Conservation (phyloP, 805 yeast genomes). For the Starmerella scarabaei region DNA sequence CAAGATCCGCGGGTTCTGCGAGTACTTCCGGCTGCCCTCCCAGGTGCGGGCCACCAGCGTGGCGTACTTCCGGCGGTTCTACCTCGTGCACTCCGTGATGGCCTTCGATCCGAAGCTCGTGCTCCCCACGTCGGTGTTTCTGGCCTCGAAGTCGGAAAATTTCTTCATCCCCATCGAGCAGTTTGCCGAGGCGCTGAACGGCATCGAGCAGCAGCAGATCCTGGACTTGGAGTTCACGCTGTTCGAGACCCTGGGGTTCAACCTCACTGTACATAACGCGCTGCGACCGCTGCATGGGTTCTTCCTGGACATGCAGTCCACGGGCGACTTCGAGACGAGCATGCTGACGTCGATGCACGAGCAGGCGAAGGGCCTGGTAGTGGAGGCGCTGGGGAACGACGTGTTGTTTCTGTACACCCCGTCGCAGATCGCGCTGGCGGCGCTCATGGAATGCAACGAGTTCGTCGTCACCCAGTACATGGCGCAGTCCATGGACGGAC, state of each 20-base stretch:
- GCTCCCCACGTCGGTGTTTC: conserved; percentile 65
- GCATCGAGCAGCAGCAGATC: conserved; percentile 40
- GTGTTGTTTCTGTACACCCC: conserved; percentile 72
- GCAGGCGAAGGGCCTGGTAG: conserved; percentile 48
- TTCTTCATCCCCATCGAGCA: conserved; percentile 73
- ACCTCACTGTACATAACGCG: conserved; percentile 79
- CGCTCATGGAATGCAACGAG: conserved; percentile 55
- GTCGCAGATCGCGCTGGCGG: conserved; percentile 88
- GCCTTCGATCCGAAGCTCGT: conserved; percentile 77
- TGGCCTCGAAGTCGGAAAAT: conserved; percentile 90
- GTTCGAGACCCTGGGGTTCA: conserved; percentile 60
- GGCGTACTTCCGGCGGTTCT: conserved; percentile 68
- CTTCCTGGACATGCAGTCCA: conserved; percentile 70
- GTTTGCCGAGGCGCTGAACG: conserved; percentile 57
- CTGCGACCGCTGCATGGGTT: conserved; percentile 86
- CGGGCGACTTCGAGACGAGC: conserved; percentile 36
- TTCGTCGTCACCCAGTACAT: conserved; percentile 55
- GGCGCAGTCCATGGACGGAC: conserved; percentile 39
- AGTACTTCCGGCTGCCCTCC: conserved; percentile 67
- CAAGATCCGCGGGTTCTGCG: conserved; percentile 56
- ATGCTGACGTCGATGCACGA: conserved; percentile 56
- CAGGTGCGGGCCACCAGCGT: conserved; percentile 82
- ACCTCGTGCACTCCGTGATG: conserved; percentile 67
- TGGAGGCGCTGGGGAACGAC: conserved; percentile 63
- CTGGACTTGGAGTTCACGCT: conserved; percentile 69